These are phyloP conservation scores for Podospora conica DNA, from an alignment of 495 filamentous ascomycete genomes.

Conservation along the genomic window DNA sequence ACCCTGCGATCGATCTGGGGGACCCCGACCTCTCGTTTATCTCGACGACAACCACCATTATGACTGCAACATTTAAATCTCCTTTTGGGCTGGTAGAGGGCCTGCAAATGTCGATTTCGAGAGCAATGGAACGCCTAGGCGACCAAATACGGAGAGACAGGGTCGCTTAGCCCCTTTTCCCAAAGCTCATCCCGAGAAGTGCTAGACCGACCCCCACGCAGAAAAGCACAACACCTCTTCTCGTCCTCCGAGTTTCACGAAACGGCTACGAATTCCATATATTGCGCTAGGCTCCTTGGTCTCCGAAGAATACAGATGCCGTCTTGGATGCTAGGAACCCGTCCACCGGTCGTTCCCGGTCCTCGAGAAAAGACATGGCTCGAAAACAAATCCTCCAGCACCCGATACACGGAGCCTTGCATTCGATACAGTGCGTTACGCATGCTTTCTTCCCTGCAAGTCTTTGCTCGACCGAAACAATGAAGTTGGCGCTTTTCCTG, in stretches of 20 bases:
- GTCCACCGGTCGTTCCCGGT: not conserved
- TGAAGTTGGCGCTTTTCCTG: not conserved
- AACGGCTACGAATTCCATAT: not conserved
- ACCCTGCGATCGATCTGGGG: not conserved
- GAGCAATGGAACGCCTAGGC: not conserved
- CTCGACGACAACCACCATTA: not conserved
- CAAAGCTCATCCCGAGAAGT: not conserved
- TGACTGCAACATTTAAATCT: not conserved
- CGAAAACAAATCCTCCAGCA: not conserved
- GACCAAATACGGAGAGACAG: not conserved
- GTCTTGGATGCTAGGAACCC: not conserved
- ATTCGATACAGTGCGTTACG: not conserved
- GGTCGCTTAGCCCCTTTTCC: not conserved
- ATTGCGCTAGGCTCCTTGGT: not conserved
- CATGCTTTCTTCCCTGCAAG: not conserved
- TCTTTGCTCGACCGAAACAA: not conserved
- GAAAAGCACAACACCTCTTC: not conserved
- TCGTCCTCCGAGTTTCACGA: not conserved
- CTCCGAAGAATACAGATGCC: not conserved
- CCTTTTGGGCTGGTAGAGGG: not conserved
- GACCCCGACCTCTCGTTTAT: no score
- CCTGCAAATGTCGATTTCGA: not conserved
- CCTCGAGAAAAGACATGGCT: not conserved
- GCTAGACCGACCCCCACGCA: not conserved
- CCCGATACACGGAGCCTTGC: not conserved